A percentile compares a stretch with the other conserved stretches of the same genome.
These are phyloP conservation scores for Kodamaea plutei DNA, from an alignment of 1,139 yeast species.

Conservation along the genomic window DNA sequence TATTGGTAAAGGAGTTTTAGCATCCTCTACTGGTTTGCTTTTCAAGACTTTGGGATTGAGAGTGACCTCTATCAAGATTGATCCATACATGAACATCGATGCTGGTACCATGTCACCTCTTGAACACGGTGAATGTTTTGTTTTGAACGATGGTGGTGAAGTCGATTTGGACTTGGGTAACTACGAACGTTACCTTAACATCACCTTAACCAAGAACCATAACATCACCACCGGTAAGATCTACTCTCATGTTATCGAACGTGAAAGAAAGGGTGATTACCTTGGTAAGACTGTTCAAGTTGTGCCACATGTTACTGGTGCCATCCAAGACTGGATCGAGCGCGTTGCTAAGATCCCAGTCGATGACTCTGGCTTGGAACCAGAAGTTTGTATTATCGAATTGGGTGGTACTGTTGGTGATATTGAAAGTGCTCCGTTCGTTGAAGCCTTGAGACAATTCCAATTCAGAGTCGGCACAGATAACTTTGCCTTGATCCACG, in stretches of 20 bases:
- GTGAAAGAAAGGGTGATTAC: conserved; percentile 95
- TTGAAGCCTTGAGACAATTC: conserved; percentile 97
- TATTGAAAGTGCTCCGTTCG: conserved; percentile 97
- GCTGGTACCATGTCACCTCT: conserved; percentile 99
- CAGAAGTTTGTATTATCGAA: conserved; percentile 93
- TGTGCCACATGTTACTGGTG: conserved; percentile 95
- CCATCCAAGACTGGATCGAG: conserved; percentile 98
- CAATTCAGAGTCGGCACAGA: conserved; percentile 95
- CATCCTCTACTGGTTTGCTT: conserved; percentile 93
- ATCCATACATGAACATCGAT: conserved; percentile 98
- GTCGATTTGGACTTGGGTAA: conserved; percentile 97
- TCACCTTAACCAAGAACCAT: conserved; percentile 88
- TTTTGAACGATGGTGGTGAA: conserved; percentile 97
- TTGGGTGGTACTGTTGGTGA: conserved; percentile 99
- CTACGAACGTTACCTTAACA: conserved; percentile 92
- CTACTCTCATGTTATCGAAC: conserved; percentile 88
- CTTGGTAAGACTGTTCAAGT: conserved; percentile 99
- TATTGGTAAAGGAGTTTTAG: conserved; percentile 96
- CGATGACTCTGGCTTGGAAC: conserved; percentile 82
- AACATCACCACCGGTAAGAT: conserved; percentile 98
- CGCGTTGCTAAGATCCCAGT: conserved; percentile 88
- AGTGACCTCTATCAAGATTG: conserved; percentile 96
- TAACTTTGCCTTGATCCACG: conserved; percentile 94
- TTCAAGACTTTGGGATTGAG: conserved; percentile 90
- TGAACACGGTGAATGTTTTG: conserved; percentile 99